These are phyloP conservation scores for Pythium vanterpoolii DNA, from an alignment of 352 stramenopile genomes.

Conservation along the genomic window DNA sequence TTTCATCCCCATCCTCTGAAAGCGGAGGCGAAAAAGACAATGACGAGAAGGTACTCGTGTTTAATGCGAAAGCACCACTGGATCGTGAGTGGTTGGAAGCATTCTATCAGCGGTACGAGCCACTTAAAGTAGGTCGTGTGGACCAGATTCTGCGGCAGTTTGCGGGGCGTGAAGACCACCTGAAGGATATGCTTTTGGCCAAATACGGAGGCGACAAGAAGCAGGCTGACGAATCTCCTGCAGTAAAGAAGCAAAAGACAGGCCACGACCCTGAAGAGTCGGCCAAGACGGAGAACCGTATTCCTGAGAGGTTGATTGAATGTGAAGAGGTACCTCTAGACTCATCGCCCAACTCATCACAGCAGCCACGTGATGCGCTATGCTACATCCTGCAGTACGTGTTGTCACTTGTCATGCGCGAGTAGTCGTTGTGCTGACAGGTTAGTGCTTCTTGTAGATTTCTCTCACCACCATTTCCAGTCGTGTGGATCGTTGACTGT, in stretches of 20 bases:
- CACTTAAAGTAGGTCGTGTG: conserved; percentile 40
- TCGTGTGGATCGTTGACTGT: conserved; percentile 66
- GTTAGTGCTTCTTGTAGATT: conserved; percentile 15
- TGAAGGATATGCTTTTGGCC: conserved; percentile 52
- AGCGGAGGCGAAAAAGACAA: conserved; percentile 22
- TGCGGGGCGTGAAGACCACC: conserved; percentile 51
- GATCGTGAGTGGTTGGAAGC: conserved; percentile 46
- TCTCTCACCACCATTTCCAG: conserved; percentile 25
- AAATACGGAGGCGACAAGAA: conserved; percentile 36
- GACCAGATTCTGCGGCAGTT: conserved; percentile 61
- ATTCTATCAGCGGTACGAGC: conserved; percentile 57
- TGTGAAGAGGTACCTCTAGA: neutral
- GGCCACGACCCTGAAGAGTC: neutral
- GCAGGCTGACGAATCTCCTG: neutral
- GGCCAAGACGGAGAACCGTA: conserved; percentile 11
- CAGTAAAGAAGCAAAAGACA: conserved; percentile 29
- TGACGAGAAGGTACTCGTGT: neutral
- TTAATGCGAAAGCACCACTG: conserved; percentile 26
- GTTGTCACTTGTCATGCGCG: neutral
- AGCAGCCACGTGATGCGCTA: conserved; percentile 9
- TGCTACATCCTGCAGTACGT: conserved; percentile 39
- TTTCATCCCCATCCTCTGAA: conserved; percentile 20
- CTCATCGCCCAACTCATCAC: neutral
- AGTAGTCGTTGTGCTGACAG: neutral
- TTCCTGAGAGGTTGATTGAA: conserved; percentile 6